Conservation (phyloP, 2,329 filamentous ascomycete genomes). For the Paraphaeosphaeria minitans region DNA sequence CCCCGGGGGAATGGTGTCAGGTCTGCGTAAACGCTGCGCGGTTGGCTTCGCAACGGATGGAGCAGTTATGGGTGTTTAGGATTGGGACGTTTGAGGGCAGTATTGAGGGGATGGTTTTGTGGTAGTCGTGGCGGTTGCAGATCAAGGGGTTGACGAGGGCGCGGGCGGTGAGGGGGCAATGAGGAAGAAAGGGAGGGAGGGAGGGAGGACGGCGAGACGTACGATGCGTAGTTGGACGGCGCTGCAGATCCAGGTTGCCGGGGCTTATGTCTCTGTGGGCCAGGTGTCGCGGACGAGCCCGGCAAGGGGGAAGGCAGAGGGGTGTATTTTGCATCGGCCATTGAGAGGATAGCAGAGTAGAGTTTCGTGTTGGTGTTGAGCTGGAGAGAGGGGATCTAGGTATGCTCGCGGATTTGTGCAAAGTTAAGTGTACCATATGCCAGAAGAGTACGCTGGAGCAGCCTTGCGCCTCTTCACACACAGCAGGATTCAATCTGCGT, state of each 20-base stretch:
- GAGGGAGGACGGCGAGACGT: too few species aligned
- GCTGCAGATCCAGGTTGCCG: slow-evolving; percentile 35
- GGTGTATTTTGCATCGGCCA: not conserved
- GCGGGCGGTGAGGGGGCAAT: slow-evolving; percentile 51
- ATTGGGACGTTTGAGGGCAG: slow-evolving; percentile 63
- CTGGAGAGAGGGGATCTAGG: not conserved
- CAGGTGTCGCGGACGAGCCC: slow-evolving; percentile 25
- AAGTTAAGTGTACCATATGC: not conserved
- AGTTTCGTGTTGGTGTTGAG: not conserved
- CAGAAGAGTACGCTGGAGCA: not conserved
- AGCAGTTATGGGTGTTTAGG: slow-evolving; percentile 51
- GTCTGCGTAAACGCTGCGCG: slow-evolving; percentile 53
- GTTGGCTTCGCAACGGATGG: slow-evolving; percentile 58
- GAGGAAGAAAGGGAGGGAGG: too few species aligned
- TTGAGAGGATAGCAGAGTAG: not conserved
- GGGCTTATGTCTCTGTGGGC: slow-evolving; percentile 28
- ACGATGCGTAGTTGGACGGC: slow-evolving; percentile 27
- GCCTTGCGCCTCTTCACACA: not conserved
- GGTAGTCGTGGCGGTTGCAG: slow-evolving; percentile 67
- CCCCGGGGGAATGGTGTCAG: slow-evolving; percentile 45
- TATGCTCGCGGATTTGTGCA: not conserved
- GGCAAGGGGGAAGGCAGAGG: slow-evolving; percentile 22
- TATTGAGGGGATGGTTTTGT: slow-evolving; percentile 66
- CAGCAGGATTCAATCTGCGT: too few species aligned
- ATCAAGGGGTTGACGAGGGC: slow-evolving; percentile 59